Evolutionary conservation across 78 protist species (phyloP), one percentile per base, ranked within the genome.

Genomic region (Emiliania huxleyi): DNA sequence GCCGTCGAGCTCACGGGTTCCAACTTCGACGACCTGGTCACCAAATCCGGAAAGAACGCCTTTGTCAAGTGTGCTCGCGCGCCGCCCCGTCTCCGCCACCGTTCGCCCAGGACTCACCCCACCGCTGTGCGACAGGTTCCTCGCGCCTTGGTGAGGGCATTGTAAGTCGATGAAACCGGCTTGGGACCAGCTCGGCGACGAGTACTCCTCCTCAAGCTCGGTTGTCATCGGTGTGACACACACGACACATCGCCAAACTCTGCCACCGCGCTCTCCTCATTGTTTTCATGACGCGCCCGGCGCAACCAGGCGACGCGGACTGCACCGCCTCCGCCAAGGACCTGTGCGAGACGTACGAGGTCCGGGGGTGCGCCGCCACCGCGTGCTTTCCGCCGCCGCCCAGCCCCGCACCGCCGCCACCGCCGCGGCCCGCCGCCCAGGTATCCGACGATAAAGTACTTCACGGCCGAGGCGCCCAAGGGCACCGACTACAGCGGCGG

Each of bases 361-460:
- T 93, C 62, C 62, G 62, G 8, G 62, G 62, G 29, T n/a, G n/a
- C n/a, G n/a, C n/a, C n/a, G n/a, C n/a, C n/a, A n/a, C n/a, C n/a
- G n/a, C n/a, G n/a, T n/a, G n/a, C n/a, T n/a, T n/a, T n/a, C n/a
- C n/a, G n/a, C n/a, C n/a, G n/a, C n/a, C n/a, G n/a, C n/a, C n/a
- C n/a, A n/a, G n/a, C n/a, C n/a, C n/a, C n/a, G n/a, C n/a, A n/a
- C n/a, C n/a, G n/a, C n/a, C n/a, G n/a, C n/a, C n/a, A n/a, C n/a
- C n/a, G n/a, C n/a, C n/a, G n/a, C n/a, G n/a, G n/a, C n/a, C n/a
- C n/a, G n/a, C n/a, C n/a, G n/a, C n/a, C 75, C 44, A 92, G 94
- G 1, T 93, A 93, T 43, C 95, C 95, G 18, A 93, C 95, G 38
- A 52, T 93, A 90, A 93, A 93, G 92, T 93, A 93, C 90, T 93